Percentiles rank a stretch among this genome's conserved stretches.
phyloP scores from a whole-genome alignment of 179 eudicot species.

The Beta lomatogona region DNA sequence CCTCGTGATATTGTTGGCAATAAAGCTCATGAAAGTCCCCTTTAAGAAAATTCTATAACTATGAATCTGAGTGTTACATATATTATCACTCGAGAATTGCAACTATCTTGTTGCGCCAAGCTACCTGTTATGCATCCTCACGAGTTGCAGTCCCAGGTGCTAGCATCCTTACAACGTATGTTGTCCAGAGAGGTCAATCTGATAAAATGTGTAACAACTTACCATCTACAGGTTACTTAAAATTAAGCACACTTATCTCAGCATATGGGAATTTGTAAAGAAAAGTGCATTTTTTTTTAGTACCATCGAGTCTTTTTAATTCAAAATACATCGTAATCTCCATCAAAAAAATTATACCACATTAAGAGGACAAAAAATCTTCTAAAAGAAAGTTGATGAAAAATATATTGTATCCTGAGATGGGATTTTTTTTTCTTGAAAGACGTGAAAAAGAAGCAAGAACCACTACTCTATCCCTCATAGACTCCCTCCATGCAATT shows the following conservation, averaged over 20 bases:
- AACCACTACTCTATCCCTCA: neutral
- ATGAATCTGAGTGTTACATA: too few species aligned
- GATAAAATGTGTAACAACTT: neutral
- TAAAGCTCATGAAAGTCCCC: too few species aligned
- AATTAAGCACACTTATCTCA: neutral
- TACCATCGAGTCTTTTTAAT: neutral
- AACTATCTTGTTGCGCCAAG: neutral
- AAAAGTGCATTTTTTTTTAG: neutral
- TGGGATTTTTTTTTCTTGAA: neutral
- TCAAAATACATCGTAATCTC: neutral
- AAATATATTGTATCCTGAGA: neutral
- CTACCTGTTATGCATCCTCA: neutral
- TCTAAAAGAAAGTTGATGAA: slow-evolving; percentile 1
- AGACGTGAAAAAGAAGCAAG: neutral
- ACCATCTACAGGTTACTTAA: neutral
- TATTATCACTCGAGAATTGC: neutral
- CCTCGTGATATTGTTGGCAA: too few species aligned
- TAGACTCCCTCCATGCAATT: neutral
- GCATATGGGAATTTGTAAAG: neutral
- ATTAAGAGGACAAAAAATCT: neutral
- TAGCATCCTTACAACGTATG: neutral
- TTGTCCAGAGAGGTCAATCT: neutral
- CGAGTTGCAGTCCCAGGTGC: neutral
- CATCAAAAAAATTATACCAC: neutral
- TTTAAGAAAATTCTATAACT: too few species aligned